A percentile compares a stretch with the other conserved stretches of the same genome.
Conservation (phyloP, 495 filamentous ascomycete genomes). For the Stereocaulon alpinum region DNA sequence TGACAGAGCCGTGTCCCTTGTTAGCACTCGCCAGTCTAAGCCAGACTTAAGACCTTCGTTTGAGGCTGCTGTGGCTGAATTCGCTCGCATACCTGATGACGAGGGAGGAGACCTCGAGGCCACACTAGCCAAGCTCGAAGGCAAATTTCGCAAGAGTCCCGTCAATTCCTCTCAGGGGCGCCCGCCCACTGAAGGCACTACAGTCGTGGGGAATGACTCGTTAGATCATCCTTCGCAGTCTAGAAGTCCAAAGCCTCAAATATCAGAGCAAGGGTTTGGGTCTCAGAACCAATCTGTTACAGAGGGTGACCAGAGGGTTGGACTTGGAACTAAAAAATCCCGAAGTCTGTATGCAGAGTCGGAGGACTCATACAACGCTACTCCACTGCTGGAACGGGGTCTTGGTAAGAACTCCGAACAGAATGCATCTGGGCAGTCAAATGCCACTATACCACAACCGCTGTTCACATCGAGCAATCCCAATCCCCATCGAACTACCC, state of each 20-base stretch:
- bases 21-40: constrained; percentile 66
- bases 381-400: constrained; percentile 64
- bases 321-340: neutral
- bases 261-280: neutral
- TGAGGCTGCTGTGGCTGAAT: constrained; percentile 76
- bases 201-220: neutral
- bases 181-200: neutral
- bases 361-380: constrained; percentile 66
- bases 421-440: constrained; percentile 25
- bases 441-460: constrained; percentile 16
- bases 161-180: constrained; percentile 8
- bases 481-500: neutral
- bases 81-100: constrained; percentile 84
- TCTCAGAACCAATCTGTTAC: neutral
- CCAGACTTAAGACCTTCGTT: constrained; percentile 76
- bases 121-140: constrained; percentile 85
- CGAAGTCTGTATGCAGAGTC: constrained; percentile 34
- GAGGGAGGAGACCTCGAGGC: constrained; percentile 91
- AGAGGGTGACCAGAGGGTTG: neutral
- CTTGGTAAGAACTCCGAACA: constrained; percentile 47
- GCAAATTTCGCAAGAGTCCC: constrained; percentile 55
- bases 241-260: neutral
- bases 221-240: neutral
- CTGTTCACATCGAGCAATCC: constrained; percentile 17
- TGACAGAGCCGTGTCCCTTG: constrained; percentile 47